Evolutionary conservation across 2,329 filamentous ascomycete genomes (phyloP), one percentile per base, ranked within the genome.

Genomic region (Neonectria ditissima): DNA sequence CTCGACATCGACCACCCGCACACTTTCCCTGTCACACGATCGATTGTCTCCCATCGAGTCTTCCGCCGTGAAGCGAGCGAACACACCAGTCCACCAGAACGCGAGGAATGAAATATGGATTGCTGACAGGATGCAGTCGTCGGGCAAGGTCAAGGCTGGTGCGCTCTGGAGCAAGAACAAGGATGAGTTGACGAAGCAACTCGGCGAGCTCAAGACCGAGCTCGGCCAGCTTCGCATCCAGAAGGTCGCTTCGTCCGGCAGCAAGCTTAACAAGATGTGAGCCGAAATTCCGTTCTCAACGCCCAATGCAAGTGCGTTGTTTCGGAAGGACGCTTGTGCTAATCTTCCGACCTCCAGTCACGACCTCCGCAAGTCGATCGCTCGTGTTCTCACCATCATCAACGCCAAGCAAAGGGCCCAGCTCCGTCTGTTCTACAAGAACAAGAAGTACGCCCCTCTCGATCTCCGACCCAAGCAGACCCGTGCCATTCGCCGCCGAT

Each of bases 121-220:
- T 66, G 69, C 75, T 77, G 73, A 77, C 75, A 73, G 65, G 62
- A 65, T 76, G 62, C 72, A 83, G 81, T 83, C 81, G 79, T 80
- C 80, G 74, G 77, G 78, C 75, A 91, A 90, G 89, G 93, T 99
- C 86, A 98, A 97, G 92, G 91, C 95, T 83, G 89, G 89, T 86
- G 89, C 92, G 86, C 93, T 99, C 84, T 98, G 96, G 96, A 90
- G 89, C 87, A 99, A 99, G 93, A 94, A 89, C 91, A 98, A 98
- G 91, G 93, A 97, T 81, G 97, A 99, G 79, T 89, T 99, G 84
- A 89, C 89, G 81, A 97, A 96, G 89, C 94, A 97, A 85, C 91
- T 97, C 80, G 90, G 90, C 78, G 94, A 97, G 85, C 88, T 97
- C 82, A 97, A 97, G 92, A 90, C 91, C 73, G 97, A 99, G 88